Percentiles rank a stretch among this genome's conserved stretches.
phyloP scores from a whole-genome alignment of 2,329 filamentous ascomycete genomes.

The Simplicillium sp. region DNA sequence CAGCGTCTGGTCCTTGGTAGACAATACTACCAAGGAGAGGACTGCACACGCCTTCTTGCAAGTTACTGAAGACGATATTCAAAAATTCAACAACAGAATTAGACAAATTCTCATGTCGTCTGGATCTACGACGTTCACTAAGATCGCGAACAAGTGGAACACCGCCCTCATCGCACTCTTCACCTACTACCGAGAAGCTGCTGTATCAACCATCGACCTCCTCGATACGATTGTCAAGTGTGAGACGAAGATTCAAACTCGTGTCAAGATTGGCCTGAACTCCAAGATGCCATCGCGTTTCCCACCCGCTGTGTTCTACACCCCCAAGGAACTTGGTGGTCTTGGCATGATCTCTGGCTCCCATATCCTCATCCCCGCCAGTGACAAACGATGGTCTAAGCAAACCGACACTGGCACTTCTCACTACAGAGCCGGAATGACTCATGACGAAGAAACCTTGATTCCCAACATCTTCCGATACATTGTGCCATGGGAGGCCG shows the following conservation, averaged over 20 bases:
- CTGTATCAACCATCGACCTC: slow-evolving; percentile 87
- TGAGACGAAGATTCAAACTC: slow-evolving; percentile 97
- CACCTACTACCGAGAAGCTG: slow-evolving; percentile 96
- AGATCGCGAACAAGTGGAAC: slow-evolving; percentile 99
- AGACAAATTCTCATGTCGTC: slow-evolving; percentile 98
- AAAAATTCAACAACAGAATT: slow-evolving; percentile 98
- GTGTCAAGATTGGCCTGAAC: slow-evolving; percentile 97
- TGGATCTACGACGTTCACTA: slow-evolving; percentile 97
- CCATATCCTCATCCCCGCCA: slow-evolving; percentile 93
- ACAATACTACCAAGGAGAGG: slow-evolving; percentile 93
- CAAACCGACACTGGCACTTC: slow-evolving; percentile 96
- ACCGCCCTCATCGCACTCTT: slow-evolving; percentile 94
- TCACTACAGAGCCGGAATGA: slow-evolving; percentile 96
- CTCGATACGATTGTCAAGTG: slow-evolving; percentile 98
- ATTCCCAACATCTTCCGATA: slow-evolving; percentile 99
- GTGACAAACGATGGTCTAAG: slow-evolving; percentile 96
- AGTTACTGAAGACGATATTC: slow-evolving; percentile 94
- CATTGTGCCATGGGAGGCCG: slow-evolving; percentile 97
- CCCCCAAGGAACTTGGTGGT: slow-evolving; percentile 93
- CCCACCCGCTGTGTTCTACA: slow-evolving; percentile 97
- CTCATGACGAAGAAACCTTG: slow-evolving; percentile 91
- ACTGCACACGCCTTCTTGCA: slow-evolving; percentile 96
- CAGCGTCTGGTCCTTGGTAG: slow-evolving; percentile 94
- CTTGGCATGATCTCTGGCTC: slow-evolving; percentile 98
- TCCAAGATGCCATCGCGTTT: slow-evolving; percentile 99